Evolutionary conservation across 2,329 filamentous ascomycete species (phyloP).

Genomic region (Coccinonectria pachysandricola): DNA sequence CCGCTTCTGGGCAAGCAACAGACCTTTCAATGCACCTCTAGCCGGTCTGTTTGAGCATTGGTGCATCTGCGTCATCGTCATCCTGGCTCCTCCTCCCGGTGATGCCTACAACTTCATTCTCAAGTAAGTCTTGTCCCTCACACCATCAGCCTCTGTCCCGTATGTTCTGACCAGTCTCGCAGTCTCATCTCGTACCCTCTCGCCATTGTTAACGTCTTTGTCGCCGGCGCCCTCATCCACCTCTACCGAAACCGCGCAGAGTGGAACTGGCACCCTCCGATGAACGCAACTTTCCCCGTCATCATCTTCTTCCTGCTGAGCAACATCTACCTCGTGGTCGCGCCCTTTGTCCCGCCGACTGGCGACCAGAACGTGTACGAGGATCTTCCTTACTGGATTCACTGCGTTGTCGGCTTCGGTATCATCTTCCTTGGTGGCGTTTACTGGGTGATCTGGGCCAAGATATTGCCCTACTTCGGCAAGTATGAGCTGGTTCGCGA

Average conservation of each 20-base stretch:
- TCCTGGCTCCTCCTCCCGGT: conserved; percentile 56
- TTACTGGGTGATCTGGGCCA: conserved; percentile 47
- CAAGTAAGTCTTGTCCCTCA: conserved; percentile 33
- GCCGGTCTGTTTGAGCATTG: conserved; percentile 54
- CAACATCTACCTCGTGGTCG: conserved; percentile 51
- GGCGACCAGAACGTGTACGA: conserved; percentile 44
- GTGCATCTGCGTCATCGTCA: conserved; percentile 53
- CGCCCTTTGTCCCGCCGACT: conserved; percentile 45
- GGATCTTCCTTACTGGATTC: conserved; percentile 44
- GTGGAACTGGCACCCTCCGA: conserved; percentile 43
- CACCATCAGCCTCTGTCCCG: neutral
- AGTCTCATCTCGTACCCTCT: conserved; percentile 56
- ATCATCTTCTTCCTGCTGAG: conserved; percentile 48
- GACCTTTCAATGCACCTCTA: conserved; percentile 52
- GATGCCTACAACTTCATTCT: conserved; percentile 56
- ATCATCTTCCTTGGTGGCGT: conserved; percentile 41
- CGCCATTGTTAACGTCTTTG: conserved; percentile 46
- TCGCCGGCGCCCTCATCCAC: conserved; percentile 41
- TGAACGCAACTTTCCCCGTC: conserved; percentile 44
- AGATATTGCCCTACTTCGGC: conserved; percentile 40
- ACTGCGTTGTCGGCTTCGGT: conserved; percentile 47
- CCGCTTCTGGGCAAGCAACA: conserved; percentile 51
- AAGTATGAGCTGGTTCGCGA: conserved; percentile 47
- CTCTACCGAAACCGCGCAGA: conserved; percentile 39
- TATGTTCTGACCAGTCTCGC: conserved; percentile 1